Base-by-base conservation (phyloP, 306 rosid species). In the Quercus cerris region DNA sequence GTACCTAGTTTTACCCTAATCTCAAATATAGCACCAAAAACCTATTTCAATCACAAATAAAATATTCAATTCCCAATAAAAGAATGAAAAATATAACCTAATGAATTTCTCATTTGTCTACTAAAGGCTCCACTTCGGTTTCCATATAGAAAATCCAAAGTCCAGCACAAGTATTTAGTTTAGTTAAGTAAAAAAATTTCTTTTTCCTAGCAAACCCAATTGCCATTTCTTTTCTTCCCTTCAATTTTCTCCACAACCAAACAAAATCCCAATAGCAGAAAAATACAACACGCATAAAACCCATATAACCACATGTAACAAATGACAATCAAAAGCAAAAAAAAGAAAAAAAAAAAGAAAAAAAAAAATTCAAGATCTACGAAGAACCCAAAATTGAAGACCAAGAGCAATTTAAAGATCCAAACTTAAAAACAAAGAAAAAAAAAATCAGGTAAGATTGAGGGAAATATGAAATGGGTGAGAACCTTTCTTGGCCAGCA, bases 401-500 rank as follows among this genome's bases (percentile, higher is more conserved):
- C 23, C 44, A 35, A 80, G 81, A 76, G 58, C 44, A 57, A 73
- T 44, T 38, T 77, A 38, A 25, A 64, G 76, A 77, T 73, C 77
- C 73, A 49, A 49, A 11, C 54, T 49, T 12, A 0, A 49, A 49
- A 49, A 7, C 44, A 61, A 25, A 13, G 20, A 54, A 70, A 41
- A 3, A 3, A 11, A 20, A 3, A 71, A 74, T 12, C 22, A 31
- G 2, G 17, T 2, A 12, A 44, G 1, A 64, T 6, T 14, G 55
- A 27, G 51, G 14, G 51, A 23, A 20, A 58, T n/a, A 69, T 46
- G 46, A 76, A 77, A 70, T 4, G 78, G 75, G 84, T 62, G 68
- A 71, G 56, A 80, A 89, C 97, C 96, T 93, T 86, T 93, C 97
- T 76, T 93, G 97, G 33, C 97, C 97, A 62, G 97, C 97, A 73